Evolutionary conservation across 1,284 basidiomycete species (phyloP).

Genomic region (Ceratobasidium sp.): DNA sequence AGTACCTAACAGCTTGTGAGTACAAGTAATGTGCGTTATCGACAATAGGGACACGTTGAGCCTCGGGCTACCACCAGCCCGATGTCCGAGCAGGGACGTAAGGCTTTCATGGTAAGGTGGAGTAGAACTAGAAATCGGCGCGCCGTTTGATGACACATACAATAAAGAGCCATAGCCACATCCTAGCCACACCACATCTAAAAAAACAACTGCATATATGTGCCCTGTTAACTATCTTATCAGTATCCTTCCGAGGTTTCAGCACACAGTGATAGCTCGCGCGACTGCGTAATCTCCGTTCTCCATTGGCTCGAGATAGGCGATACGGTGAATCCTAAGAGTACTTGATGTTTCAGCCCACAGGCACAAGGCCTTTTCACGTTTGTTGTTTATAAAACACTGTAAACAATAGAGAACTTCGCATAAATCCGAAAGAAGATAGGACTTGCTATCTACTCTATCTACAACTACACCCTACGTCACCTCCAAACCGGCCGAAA

Average conservation of each 20-base stretch:
- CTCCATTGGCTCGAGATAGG: slow-evolving; percentile 7
- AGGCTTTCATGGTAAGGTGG: too few relatives aligned
- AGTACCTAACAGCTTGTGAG: too few relatives aligned
- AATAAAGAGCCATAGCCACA: not conserved
- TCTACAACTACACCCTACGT: not conserved
- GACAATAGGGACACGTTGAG: too few relatives aligned
- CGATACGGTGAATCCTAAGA: not conserved
- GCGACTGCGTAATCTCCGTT: not conserved
- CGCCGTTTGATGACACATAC: too few relatives aligned
- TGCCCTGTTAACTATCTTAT: not conserved
- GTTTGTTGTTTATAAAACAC: too few relatives aligned
- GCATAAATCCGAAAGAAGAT: too few relatives aligned
- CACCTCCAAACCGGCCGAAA: slow-evolving; percentile 2
- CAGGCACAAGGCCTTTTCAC: not conserved
- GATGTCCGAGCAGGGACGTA: too few relatives aligned
- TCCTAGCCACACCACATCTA: not conserved
- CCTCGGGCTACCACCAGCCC: too few relatives aligned
- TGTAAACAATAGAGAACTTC: too few relatives aligned
- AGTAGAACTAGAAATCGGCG: too few relatives aligned
- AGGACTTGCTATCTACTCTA: too few relatives aligned
- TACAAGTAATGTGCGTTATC: too few relatives aligned
- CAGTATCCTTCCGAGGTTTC: not conserved
- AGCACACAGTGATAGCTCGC: not conserved
- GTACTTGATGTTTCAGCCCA: not conserved
- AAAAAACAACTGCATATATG: not conserved